phyloP scores from a whole-genome alignment of 1,139 yeast species.

The Candida albicans region DNA sequence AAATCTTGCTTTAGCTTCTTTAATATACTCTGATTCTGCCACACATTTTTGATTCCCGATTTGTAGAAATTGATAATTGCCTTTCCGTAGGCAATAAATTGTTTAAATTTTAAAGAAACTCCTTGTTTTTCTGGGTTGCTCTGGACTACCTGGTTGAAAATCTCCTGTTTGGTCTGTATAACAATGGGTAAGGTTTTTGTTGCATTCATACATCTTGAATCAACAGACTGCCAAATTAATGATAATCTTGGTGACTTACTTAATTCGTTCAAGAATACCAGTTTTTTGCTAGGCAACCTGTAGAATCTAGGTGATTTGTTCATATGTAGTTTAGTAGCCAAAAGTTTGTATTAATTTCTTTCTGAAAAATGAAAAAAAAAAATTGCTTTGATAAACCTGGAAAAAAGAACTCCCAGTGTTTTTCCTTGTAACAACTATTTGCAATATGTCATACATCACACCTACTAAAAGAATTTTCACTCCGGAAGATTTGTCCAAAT shows the following conservation, averaged over 20 bases:
- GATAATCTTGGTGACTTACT: conserved; percentile 18
- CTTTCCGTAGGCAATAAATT: conserved; percentile 41
- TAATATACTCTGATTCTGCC: conserved; percentile 37
- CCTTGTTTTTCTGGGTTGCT: conserved; percentile 22
- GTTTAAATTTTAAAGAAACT: conserved; percentile 30
- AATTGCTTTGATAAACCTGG: too few relatives aligned
- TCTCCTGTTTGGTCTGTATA: conserved; percentile 30
- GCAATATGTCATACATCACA: conserved; percentile 11
- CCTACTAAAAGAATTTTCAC: conserved; percentile 62
- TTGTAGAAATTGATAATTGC: conserved; percentile 48
- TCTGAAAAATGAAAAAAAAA: background rate
- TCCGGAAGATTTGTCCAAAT: conserved; percentile 59
- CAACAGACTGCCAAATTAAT: conserved; percentile 17
- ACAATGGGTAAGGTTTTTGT: conserved; percentile 40
- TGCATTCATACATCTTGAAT: conserved; percentile 26
- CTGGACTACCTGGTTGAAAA: conserved; percentile 28
- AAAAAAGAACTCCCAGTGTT: background rate
- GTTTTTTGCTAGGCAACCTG: conserved; percentile 19
- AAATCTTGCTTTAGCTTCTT: conserved; percentile 22
- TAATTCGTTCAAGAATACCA: conserved; percentile 15
- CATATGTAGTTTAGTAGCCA: background rate
- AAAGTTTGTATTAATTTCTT: background rate
- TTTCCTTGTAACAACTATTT: background rate
- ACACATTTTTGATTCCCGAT: conserved; percentile 51
- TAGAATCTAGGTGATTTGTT: conserved; percentile 9